Percentiles rank a stretch among this genome's conserved stretches.
Evolutionary conservation across 345 rosid species (phyloP).

Genomic region (Linum tenue): DNA sequence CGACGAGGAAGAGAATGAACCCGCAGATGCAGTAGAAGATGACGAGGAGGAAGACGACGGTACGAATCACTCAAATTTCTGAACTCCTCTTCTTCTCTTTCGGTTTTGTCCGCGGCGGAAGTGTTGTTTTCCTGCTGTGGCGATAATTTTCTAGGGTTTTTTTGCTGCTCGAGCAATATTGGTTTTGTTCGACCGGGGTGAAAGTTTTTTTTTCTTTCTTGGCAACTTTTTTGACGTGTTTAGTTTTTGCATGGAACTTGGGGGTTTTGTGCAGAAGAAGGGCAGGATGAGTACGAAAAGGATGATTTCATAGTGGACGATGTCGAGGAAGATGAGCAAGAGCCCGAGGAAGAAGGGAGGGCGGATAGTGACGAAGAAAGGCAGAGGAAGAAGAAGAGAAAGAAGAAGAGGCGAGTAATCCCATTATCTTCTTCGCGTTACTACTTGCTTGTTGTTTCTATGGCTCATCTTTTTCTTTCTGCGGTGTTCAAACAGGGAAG

Average conservation of each 20-base stretch:
- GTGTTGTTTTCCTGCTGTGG: background rate
- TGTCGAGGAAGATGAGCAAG: constrained; percentile 30
- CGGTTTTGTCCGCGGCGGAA: background rate
- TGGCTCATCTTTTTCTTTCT: constrained; percentile 1
- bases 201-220: too few species aligned
- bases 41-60: constrained; percentile 67
- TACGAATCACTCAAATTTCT: constrained; percentile 6
- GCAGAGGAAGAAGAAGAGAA: constrained; percentile 73
- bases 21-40: constrained; percentile 28
- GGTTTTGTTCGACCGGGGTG: too few species aligned
- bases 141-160: too few species aligned
- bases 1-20: constrained; percentile 47
- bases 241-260: too few species aligned
- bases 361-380: constrained; percentile 71
- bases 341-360: constrained; percentile 53
- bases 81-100: background rate
- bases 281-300: constrained; percentile 77
- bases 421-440: background rate
- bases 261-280: constrained; percentile 46
- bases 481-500: constrained; percentile 32
- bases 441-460: background rate
- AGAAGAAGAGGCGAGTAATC: constrained; percentile 25
- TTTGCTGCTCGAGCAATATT: too few species aligned
- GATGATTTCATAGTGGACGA: constrained; percentile 91
- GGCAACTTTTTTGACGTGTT: too few species aligned